Conservation (phyloP, 2,329 filamentous ascomycete species). For the Cladophialophora bantiana region DNA sequence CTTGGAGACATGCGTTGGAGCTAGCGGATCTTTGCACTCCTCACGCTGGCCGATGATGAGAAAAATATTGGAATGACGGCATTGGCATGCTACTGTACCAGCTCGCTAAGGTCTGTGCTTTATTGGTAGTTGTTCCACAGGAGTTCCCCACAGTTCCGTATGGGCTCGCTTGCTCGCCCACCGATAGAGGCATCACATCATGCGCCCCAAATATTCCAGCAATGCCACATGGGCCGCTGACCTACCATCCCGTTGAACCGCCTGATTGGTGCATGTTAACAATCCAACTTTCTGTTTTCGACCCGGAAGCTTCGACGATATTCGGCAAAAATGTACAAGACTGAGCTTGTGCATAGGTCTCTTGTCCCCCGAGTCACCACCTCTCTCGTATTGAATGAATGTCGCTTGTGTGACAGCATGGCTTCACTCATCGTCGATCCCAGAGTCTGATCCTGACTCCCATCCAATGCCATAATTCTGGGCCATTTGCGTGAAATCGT, state of each 20-base stretch:
- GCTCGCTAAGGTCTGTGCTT: background rate
- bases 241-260: background rate
- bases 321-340: slow-evolving; percentile 1
- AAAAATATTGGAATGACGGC: background rate
- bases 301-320: background rate
- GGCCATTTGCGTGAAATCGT: slow-evolving; percentile 79
- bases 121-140: background rate
- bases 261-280: background rate
- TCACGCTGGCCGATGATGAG: background rate
- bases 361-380: background rate
- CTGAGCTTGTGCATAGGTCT: background rate
- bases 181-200: slow-evolving; percentile 1
- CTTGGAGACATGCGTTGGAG: background rate
- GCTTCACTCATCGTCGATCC: slow-evolving; percentile 48
- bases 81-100: background rate
- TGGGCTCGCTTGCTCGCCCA: background rate
- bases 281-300: background rate
- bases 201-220: slow-evolving; percentile 1
- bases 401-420: background rate
- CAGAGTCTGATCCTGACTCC: slow-evolving; percentile 48
- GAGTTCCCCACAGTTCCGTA: background rate
- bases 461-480: slow-evolving; percentile 74
- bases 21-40: slow-evolving; percentile 2
- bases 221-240: background rate
- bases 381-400: background rate